Base-by-base conservation (phyloP, 208 protist genomes). In the Herpetomonas tarakana region DNA sequence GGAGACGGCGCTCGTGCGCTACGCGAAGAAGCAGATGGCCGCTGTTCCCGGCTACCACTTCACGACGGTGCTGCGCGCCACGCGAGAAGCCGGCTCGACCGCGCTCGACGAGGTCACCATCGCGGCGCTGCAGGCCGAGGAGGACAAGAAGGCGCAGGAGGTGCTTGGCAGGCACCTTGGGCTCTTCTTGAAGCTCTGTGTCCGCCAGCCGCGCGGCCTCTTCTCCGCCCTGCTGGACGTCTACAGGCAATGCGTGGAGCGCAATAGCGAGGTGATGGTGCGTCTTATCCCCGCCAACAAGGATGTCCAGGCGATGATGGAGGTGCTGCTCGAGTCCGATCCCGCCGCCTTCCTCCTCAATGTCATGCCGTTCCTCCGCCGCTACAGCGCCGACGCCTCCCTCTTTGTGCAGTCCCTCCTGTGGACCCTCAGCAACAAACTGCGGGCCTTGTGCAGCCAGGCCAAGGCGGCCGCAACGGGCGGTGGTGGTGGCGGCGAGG, bases 131-230 rank as follows among this genome's bases (percentile, higher is more conserved):
- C 50, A 26, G 31, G 38, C 14, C 39, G 44, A 28, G 41, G 62
- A 53, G 67, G 58, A 71, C 47, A 47, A 68, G 24, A 71, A 66
- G 3, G 66, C 74, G 18, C 62, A 65, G 26, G 58, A 68, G 16
- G 52, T 73, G 44, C 58, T 87, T 25, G 68, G 86, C 54, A 76
- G 77, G 2, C 78, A 83, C 39, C 74, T 90, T 28, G 83, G 75
- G 3, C 72, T 87, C 19, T 89, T 90, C 50, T 64, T 89, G 19
- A 86, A 84, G 78, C 74, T 93, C n/a, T 93, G 86, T 52, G 70
- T 68, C 2, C 82, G 81, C 18, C 78, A 88, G 52, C 82, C 86
- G n/a, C 63, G 71, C 9, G 60, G 81, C 57, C 75, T 93, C 7
- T 85, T 87, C 58, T 70, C 78, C 3, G 59, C 76, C 18, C 58